A percentile compares a stretch with the other conserved stretches of the same genome.
phyloP scores from a whole-genome alignment of 169 alveolate species.

The Hepatocystis sp. region DNA sequence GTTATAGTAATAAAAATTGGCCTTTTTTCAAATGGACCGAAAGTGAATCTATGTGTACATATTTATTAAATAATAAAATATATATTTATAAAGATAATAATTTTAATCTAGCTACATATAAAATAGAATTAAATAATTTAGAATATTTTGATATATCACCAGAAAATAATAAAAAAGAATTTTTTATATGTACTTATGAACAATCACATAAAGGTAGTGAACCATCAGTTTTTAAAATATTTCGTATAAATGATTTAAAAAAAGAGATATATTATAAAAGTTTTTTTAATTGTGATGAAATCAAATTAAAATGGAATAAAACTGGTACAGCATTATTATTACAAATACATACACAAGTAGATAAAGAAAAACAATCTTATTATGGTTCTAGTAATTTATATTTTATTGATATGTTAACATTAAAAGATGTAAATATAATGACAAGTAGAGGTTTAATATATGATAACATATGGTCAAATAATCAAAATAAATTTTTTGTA shows the following conservation, averaged over 20 bases:
- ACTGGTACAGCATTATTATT: constrained; percentile 79
- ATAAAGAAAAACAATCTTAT: constrained; percentile 80
- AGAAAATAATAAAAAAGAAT: constrained; percentile 33
- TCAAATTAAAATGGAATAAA: constrained; percentile 83
- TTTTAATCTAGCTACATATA: background rate
- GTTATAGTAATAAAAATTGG: constrained; percentile 41
- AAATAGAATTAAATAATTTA: constrained; percentile 18
- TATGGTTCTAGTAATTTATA: constrained; percentile 82
- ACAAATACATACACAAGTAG: constrained; percentile 82
- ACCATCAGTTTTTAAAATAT: constrained; percentile 60
- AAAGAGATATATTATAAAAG: constrained; percentile 39
- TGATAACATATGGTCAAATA: constrained; percentile 84
- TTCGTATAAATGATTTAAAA: constrained; percentile 7
- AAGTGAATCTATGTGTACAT: constrained; percentile 29
- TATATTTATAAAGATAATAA: constrained; percentile 29
- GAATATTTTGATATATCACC: constrained; percentile 68
- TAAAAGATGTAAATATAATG: constrained; percentile 40
- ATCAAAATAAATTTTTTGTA: constrained; percentile 79
- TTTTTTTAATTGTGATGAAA: constrained; percentile 83
- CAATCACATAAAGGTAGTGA: constrained; percentile 36
- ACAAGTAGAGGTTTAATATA: constrained; percentile 79
- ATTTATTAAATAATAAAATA: constrained; percentile 18
- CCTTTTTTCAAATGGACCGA: constrained; percentile 68
- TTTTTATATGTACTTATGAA: constrained; percentile 43
- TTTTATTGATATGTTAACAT: constrained; percentile 70